Conservation (phyloP, 2,329 filamentous ascomycete species). For the Gremmenia infestans region DNA sequence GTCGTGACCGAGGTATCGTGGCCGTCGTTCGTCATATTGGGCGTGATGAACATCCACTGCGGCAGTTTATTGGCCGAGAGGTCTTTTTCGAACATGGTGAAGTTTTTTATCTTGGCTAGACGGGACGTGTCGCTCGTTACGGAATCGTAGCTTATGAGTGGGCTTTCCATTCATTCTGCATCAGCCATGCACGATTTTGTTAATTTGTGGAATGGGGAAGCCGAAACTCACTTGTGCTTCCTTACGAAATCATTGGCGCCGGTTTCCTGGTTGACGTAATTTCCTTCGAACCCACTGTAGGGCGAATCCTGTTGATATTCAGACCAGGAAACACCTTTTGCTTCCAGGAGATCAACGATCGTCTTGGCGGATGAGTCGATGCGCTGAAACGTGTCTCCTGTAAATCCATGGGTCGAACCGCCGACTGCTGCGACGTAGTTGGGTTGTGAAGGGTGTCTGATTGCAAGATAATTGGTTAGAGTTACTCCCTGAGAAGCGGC, state of each 20-base stretch:
- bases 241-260: conserved; percentile 71
- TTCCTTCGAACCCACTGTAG: conserved; percentile 65
- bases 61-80: conserved; percentile 59
- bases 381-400: conserved; percentile 58
- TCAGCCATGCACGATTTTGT: not conserved
- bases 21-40: conserved; percentile 70
- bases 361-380: conserved; percentile 54
- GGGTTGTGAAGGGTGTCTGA: conserved; percentile 69
- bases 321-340: conserved; percentile 48
- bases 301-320: conserved; percentile 74
- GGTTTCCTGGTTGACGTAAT: conserved; percentile 61
- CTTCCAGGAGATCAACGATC: conserved; percentile 46
- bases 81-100: conserved; percentile 64
- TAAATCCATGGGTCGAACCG: conserved; percentile 65
- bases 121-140: conserved; percentile 54
- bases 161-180: conserved; percentile 17
- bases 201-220: too few species aligned
- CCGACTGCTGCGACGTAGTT: conserved; percentile 68
- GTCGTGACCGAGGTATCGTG: conserved; percentile 67
- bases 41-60: conserved; percentile 68
- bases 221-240: conserved; percentile 60
- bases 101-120: conserved; percentile 67
- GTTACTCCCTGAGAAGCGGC: conserved; percentile 57
- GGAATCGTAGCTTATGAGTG: conserved; percentile 58
- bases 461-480: conserved; percentile 53